phyloP scores from a whole-genome alignment of 1,139 yeast genomes.

The Yamadazyma siamensis region DNA sequence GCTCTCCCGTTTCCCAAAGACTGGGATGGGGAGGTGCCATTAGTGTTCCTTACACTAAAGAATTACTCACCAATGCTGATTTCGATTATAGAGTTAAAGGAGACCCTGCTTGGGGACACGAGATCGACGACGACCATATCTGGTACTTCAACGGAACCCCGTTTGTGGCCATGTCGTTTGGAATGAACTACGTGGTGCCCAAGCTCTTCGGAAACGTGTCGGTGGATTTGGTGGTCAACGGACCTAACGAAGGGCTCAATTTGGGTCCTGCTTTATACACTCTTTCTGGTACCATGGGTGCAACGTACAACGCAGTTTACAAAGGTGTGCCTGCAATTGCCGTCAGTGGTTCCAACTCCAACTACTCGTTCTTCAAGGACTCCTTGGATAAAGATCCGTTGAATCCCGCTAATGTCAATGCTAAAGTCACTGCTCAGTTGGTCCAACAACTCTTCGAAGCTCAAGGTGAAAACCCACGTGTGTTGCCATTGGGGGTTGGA shows the following conservation, averaged over 20 bases:
- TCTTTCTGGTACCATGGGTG: constrained; percentile 47
- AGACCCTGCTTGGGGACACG: constrained; percentile 48
- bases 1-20: constrained; percentile 58
- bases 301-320: constrained; percentile 41
- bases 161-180: constrained; percentile 42
- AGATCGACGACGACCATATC: constrained; percentile 38
- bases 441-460: constrained; percentile 30
- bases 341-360: constrained; percentile 41
- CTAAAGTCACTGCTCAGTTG: constrained; percentile 28
- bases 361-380: constrained; percentile 43
- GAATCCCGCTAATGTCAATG: constrained; percentile 36
- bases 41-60: constrained; percentile 38
- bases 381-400: constrained; percentile 28
- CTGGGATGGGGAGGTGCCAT: constrained; percentile 60
- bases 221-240: constrained; percentile 43
- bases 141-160: constrained; percentile 54
- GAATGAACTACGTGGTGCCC: constrained; percentile 40
- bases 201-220: constrained; percentile 27
- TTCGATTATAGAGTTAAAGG: constrained; percentile 40
- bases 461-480: constrained; percentile 27
- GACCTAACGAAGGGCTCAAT: constrained; percentile 48
- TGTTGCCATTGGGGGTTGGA: constrained; percentile 41
- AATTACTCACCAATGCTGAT: constrained; percentile 40
- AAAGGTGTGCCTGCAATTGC: constrained; percentile 44
- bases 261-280: constrained; percentile 39